These are phyloP conservation scores for Eucalyptus curtisii DNA, from an alignment of 345 rosid species.

Conservation along the genomic window DNA sequence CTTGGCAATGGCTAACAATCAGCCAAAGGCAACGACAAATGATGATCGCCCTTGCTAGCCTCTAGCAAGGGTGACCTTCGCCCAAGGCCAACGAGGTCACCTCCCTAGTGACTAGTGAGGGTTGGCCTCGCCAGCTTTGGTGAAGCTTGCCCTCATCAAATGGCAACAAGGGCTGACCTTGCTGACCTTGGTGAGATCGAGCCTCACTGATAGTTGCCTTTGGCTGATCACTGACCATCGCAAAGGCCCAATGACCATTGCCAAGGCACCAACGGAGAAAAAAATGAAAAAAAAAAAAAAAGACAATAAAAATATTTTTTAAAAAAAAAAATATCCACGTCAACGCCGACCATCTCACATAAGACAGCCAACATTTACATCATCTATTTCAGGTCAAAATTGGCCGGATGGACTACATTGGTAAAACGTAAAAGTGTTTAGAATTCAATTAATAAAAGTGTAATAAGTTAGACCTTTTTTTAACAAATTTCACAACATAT, in stretches of 20 bases:
- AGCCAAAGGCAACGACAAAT: rapidly evolving
- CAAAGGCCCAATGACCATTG: not conserved
- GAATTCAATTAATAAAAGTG: no score
- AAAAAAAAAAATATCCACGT: no score
- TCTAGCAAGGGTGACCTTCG: no score
- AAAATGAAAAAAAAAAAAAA: no score
- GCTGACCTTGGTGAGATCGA: not conserved
- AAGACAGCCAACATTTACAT: rapidly evolving
- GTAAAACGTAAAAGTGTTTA: no score
- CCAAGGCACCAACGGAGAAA: rapidly evolving
- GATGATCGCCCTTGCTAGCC: not conserved
- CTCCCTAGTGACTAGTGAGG: not conserved
- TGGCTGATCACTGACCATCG: rapidly evolving
- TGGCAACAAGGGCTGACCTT: not conserved
- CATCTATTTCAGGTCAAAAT: not conserved
- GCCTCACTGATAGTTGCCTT: not conserved
- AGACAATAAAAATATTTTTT: not conserved
- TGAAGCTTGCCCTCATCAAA: not conserved
- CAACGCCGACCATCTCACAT: rapidly evolving
- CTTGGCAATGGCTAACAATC: not conserved
- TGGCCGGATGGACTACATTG: not conserved
- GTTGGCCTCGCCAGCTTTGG: not conserved
- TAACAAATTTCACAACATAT: not conserved
- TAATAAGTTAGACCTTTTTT: no score
- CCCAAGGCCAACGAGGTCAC: not conserved